phyloP scores from a whole-genome alignment of 140 eudicot species.

The Stevia rebaudiana region DNA sequence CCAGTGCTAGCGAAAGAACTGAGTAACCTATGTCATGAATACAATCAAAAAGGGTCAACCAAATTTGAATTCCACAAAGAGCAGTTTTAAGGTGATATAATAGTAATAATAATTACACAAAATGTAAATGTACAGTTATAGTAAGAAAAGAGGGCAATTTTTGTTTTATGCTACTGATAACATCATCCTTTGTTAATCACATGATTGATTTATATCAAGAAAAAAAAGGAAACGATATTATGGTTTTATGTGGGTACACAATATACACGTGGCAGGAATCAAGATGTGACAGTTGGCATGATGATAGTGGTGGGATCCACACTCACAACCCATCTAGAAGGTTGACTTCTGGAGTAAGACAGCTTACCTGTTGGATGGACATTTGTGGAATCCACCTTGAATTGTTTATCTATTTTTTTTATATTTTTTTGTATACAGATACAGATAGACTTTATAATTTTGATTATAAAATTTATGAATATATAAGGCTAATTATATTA shows the following conservation, averaged over 20 bases:
- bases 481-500: not conserved
- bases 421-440: conserved; percentile 15
- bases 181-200: not conserved
- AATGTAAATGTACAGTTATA: conserved; percentile 27
- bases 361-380: conserved; percentile 1
- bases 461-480: conserved; percentile 12
- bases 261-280: not conserved
- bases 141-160: conserved; percentile 24
- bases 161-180: conserved; percentile 22
- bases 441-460: too few species aligned
- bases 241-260: not conserved
- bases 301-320: conserved; percentile 18
- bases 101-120: not conserved
- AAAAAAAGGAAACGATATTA: too few species aligned
- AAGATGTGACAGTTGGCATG: conserved; percentile 4
- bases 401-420: conserved; percentile 14
- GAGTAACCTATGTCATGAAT: conserved; percentile 63
- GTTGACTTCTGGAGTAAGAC: conserved; percentile 17
- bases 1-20: conserved; percentile 86
- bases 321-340: conserved; percentile 15
- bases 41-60: conserved; percentile 85
- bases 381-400: conserved; percentile 24
- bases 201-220: too few species aligned
- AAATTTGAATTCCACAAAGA: conserved; percentile 91
- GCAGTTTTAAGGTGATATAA: conserved; percentile 44